Conservation (phyloP, 2,329 filamentous ascomycete genomes). For the Penicillium sclerotigenum region DNA sequence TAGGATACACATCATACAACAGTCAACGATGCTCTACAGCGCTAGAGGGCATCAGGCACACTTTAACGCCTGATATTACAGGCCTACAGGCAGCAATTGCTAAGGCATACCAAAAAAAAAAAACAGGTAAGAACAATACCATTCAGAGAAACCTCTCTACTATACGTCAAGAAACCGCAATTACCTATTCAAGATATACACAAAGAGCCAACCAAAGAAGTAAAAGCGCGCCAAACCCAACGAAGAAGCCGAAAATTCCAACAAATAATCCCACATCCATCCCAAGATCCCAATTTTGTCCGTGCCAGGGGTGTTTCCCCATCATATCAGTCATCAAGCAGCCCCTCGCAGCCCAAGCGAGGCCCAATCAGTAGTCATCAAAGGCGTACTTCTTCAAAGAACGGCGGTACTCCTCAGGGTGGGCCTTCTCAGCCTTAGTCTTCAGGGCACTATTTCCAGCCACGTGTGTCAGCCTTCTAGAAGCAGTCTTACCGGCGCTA, state of each 20-base stretch:
- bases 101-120: neutral
- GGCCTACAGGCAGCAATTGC: neutral
- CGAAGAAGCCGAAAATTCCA: neutral
- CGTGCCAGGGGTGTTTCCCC: neutral
- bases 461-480: constrained; percentile 27
- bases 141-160: constrained; percentile 5
- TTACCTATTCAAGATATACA: constrained; percentile 15
- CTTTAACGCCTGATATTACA: neutral
- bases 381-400: constrained; percentile 42
- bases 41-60: neutral
- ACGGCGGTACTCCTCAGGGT: constrained; percentile 46
- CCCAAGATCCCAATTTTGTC: constrained; percentile 19
- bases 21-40: neutral
- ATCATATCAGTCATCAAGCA: constrained; percentile 20
- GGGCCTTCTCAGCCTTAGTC: constrained; percentile 41
- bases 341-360: neutral
- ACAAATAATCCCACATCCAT: constrained; percentile 9
- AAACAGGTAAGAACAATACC: constrained; percentile 15
- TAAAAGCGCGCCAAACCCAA: constrained; percentile 16
- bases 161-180: constrained; percentile 1
- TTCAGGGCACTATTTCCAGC: constrained; percentile 34
- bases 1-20: neutral
- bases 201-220: constrained; percentile 13
- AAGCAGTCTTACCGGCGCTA: constrained; percentile 15
- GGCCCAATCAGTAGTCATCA: constrained; percentile 30